Conservation (phyloP, 495 filamentous ascomycete genomes). For the Penicillium angulare region DNA sequence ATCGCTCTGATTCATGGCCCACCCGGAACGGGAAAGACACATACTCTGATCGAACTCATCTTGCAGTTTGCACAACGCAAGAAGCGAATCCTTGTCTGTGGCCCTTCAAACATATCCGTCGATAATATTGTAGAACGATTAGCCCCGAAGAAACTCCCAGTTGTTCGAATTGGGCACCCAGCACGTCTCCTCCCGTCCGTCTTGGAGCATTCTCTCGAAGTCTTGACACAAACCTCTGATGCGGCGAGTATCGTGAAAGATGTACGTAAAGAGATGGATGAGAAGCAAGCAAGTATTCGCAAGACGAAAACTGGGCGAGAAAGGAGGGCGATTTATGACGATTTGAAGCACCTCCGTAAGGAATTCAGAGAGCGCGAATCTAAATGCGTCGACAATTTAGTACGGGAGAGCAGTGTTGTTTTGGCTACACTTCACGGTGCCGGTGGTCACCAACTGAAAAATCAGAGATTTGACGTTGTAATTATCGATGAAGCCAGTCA, state of each 20-base stretch:
- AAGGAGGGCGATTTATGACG: conserved; percentile 75
- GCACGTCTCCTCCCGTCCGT: conserved; percentile 88
- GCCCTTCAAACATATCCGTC: conserved; percentile 92
- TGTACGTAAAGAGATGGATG: conserved; percentile 88
- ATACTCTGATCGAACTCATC: conserved; percentile 94
- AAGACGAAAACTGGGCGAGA: conserved; percentile 83
- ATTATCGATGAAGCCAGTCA: conserved; percentile 96
- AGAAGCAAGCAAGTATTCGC: conserved; percentile 81
- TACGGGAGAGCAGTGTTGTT: conserved; percentile 78
- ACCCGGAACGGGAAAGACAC: conserved; percentile 95
- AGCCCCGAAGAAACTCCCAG: conserved; percentile 75
- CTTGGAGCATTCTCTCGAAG: conserved; percentile 84
- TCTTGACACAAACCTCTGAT: conserved; percentile 87
- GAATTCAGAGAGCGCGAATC: conserved; percentile 86
- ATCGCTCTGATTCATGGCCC: conserved; percentile 94
- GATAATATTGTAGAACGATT: conserved; percentile 99
- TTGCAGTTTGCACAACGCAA: conserved; percentile 74
- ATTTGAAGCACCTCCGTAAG: conserved; percentile 79
- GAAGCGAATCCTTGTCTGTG: conserved; percentile 82
- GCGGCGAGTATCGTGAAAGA: conserved; percentile 89
- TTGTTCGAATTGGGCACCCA: conserved; percentile 89
- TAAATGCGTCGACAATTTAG: conserved; percentile 71
- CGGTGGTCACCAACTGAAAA: conserved; percentile 77
- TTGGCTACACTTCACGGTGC: conserved; percentile 91
- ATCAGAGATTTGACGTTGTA: conserved; percentile 87